Conservation (phyloP, 352 stramenopile species). For the Halophytophthora polymorphica region DNA sequence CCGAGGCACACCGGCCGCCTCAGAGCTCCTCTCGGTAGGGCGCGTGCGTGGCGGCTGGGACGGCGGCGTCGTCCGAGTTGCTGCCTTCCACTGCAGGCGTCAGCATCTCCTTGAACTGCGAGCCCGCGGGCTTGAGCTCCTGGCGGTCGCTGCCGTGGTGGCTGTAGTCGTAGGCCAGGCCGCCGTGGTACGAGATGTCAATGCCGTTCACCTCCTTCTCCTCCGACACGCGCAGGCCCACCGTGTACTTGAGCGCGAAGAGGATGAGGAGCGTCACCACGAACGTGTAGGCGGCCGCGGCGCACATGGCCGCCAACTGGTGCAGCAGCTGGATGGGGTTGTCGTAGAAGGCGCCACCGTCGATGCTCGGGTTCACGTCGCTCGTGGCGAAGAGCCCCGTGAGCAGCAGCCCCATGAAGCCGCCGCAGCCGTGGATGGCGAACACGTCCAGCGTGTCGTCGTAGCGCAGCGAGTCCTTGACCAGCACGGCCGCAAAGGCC, state of each 20-base stretch:
- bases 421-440: slow-evolving; percentile 65
- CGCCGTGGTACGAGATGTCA: slow-evolving; percentile 76
- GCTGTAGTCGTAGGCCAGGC: slow-evolving; percentile 59
- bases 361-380: slow-evolving; percentile 54
- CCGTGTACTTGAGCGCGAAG: slow-evolving; percentile 62
- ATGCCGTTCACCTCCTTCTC: slow-evolving; percentile 79
- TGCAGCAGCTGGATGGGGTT: slow-evolving; percentile 42
- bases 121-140: slow-evolving; percentile 29
- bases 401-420: slow-evolving; percentile 58
- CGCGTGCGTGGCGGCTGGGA: background rate
- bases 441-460: slow-evolving; percentile 85
- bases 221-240: slow-evolving; percentile 68
- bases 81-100: slow-evolving; percentile 6
- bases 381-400: slow-evolving; percentile 69
- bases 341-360: slow-evolving; percentile 53
- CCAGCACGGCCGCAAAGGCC: slow-evolving; percentile 47
- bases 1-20: too few species aligned
- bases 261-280: slow-evolving; percentile 72
- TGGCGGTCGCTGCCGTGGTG: slow-evolving; percentile 22
- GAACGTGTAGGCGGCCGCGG: slow-evolving; percentile 63
- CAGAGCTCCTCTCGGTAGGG: too few species aligned
- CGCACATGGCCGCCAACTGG: slow-evolving; percentile 52
- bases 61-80: slow-evolving; percentile 9
- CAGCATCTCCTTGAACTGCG: slow-evolving; percentile 16
- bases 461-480: slow-evolving; percentile 70